Evolutionary conservation across 2,329 filamentous ascomycete genomes (phyloP).

Genomic region (Pseudogymnoascus sp.): DNA sequence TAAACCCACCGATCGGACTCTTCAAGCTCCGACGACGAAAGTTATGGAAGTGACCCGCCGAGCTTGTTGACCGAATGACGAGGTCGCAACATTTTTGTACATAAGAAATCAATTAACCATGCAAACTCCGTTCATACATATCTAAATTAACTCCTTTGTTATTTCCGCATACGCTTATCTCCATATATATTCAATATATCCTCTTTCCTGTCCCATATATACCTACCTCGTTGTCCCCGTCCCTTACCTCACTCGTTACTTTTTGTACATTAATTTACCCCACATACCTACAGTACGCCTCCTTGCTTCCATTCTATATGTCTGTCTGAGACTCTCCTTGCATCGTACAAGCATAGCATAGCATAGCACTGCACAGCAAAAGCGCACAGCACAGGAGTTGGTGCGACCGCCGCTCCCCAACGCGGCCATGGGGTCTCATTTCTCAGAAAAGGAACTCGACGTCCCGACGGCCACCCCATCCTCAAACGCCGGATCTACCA

Average conservation of each 20-base stretch:
- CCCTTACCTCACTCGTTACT: background rate
- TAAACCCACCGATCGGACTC: background rate
- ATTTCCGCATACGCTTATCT: background rate
- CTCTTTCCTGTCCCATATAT: background rate
- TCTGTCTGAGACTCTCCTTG: background rate
- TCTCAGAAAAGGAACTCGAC: constrained; percentile 9
- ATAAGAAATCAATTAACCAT: background rate
- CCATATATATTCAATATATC: no score
- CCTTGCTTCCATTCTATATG: background rate
- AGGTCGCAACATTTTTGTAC: background rate
- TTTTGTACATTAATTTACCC: background rate
- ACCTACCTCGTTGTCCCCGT: background rate
- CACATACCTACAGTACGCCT: background rate
- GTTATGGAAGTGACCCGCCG: background rate
- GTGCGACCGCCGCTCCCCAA: background rate
- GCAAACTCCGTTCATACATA: background rate
- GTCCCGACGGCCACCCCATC: constrained; percentile 17
- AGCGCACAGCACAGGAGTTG: background rate
- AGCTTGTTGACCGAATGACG: background rate
- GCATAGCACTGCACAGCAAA: background rate
- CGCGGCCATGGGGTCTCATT: constrained; percentile 1
- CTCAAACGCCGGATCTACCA: constrained; percentile 20
- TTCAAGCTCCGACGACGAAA: background rate
- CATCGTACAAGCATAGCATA: background rate
- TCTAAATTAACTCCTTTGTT: background rate